A percentile compares a stretch with the other conserved stretches of the same genome.
phyloP scores from a whole-genome alignment of 306 rosid species.

The Cucumis sativus region Cucumber_9930_V3 NC_026655.2:8391501-8392000 shows the following conservation, averaged over 20 bases:
- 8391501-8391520: too few relatives aligned
- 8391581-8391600: too few relatives aligned
- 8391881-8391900: not conserved
- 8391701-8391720: not conserved
- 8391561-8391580: too few relatives aligned
- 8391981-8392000: not conserved
- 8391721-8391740: not conserved
- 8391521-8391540: too few relatives aligned
- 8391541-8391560: too few relatives aligned
- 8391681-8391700: not conserved
- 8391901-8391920: not conserved
- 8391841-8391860: not conserved
- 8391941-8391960: not conserved
- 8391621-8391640: too few relatives aligned
- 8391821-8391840: not conserved
- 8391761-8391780: not conserved
- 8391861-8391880: not conserved
- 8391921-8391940: not conserved
- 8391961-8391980: not conserved
- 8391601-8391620: too few relatives aligned
- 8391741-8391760: not conserved
- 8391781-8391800: not conserved
- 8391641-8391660: not conserved
- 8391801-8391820: not conserved
- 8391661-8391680: not conserved